Conservation (phyloP, 2,329 filamentous ascomycete species). For the Colletotrichum acutatum region DNA sequence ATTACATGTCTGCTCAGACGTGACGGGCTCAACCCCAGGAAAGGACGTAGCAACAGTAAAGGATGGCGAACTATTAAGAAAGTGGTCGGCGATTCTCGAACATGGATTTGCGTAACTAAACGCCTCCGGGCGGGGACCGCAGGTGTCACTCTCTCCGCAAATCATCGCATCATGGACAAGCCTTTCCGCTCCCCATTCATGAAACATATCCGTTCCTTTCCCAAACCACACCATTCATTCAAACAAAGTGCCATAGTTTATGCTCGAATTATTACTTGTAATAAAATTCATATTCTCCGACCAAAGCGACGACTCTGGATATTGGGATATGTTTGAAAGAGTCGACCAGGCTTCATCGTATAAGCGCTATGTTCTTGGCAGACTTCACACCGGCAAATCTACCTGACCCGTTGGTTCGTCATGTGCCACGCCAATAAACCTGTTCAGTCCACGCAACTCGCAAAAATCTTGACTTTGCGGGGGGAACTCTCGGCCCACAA, state of each 20-base stretch:
- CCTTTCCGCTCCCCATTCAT: slow-evolving; percentile 8
- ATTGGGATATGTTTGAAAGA: no score
- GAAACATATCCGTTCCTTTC: slow-evolving; percentile 27
- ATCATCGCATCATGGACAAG: slow-evolving; percentile 33
- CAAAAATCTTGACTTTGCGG: slow-evolving; percentile 24
- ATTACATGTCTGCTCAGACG: no score
- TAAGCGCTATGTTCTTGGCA: neutral
- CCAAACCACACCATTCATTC: slow-evolving; percentile 19
- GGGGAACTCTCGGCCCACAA: slow-evolving; percentile 10
- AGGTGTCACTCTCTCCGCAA: slow-evolving; percentile 15
- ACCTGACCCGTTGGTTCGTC: neutral
- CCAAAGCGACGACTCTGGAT: no score
- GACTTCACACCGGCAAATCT: slow-evolving; percentile 4
- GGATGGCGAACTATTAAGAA: neutral
- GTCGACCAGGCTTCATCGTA: neutral
- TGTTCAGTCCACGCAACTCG: slow-evolving; percentile 12
- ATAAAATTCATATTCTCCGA: neutral
- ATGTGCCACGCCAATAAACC: slow-evolving; percentile 15
- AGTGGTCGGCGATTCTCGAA: neutral
- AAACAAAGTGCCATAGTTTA: neutral
- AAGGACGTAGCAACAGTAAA: neutral
- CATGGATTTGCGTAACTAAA: neutral
- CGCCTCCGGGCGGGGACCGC: slow-evolving; percentile 10
- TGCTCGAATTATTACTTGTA: neutral
- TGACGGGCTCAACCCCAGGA: no score